Conservation (phyloP, 495 filamentous ascomycete genomes). For the Rhypophila decipiens region DNA sequence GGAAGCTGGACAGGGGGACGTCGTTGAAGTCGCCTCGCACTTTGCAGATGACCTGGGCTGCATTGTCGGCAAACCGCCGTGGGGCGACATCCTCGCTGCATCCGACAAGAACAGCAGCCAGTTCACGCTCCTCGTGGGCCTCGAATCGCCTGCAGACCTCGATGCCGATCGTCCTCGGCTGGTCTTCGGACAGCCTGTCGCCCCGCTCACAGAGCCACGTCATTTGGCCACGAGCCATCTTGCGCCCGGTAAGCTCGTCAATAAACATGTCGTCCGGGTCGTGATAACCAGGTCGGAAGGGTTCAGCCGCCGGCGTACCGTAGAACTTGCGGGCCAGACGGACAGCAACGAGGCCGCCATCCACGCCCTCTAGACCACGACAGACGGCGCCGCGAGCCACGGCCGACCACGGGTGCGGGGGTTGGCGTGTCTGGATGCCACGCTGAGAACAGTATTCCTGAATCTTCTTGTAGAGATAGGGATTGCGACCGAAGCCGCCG, state of each 20-base stretch:
- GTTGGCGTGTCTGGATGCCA: conserved; percentile 9
- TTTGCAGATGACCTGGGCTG: conserved; percentile 7
- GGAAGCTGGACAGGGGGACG: conserved; percentile 5
- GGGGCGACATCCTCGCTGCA: conserved; percentile 2
- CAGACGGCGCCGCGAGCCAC: conserved; percentile 6
- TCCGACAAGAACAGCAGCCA: conserved; percentile 1
- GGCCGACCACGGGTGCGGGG: conserved; percentile 5
- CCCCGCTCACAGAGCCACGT: conserved; percentile 8
- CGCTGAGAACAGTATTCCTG: conserved; percentile 10
- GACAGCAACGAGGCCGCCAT: conserved; percentile 6
- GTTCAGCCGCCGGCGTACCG: conserved; percentile 4
- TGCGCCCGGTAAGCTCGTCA: conserved; percentile 7
- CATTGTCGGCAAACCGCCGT: conserved; percentile 1
- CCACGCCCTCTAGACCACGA: conserved; percentile 3
- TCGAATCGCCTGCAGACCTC: conserved; percentile 5
- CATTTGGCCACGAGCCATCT: conserved; percentile 12
- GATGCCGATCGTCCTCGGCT: conserved; percentile 3
- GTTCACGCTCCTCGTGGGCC: conserved; percentile 1
- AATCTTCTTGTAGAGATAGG: conserved; percentile 10
- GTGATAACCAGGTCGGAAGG: conserved; percentile 4
- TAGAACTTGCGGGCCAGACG: conserved; percentile 10
- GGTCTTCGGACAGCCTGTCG: conserved; percentile 7
- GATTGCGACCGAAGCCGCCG: conserved; percentile 15
- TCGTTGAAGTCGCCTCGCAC: conserved; percentile 9
- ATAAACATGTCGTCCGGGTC: conserved; percentile 5